phyloP scores from a whole-genome alignment of 2,329 filamentous ascomycete genomes.

The Aspergillus sp. region DNA sequence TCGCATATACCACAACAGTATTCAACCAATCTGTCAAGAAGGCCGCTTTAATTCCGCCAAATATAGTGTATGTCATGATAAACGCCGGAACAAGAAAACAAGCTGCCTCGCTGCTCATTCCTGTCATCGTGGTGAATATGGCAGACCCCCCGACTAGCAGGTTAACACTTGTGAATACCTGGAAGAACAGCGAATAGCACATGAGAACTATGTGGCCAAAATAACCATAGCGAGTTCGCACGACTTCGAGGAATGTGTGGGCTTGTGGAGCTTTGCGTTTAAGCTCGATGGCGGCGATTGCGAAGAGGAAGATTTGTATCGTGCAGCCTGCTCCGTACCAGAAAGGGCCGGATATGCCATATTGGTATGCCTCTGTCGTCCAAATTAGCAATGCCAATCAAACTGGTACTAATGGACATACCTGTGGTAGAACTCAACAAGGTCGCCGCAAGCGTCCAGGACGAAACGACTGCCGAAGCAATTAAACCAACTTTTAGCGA shows the following conservation, averaged over 20 bases:
- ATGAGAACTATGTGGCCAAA: constrained; percentile 71
- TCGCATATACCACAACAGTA: constrained; percentile 63
- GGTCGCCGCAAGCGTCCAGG: constrained; percentile 89
- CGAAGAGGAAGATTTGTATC: constrained; percentile 81
- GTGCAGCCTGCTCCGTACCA: constrained; percentile 64
- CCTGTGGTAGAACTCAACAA: constrained; percentile 56
- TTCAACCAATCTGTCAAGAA: constrained; percentile 83
- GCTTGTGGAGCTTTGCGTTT: constrained; percentile 83
- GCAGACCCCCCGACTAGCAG: constrained; percentile 75
- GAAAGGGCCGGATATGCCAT: constrained; percentile 62
- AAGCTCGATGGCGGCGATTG: constrained; percentile 81
- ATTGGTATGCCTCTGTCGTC: constrained; percentile 71
- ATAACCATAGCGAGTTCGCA: constrained; percentile 70
- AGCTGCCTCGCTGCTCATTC: constrained; percentile 69
- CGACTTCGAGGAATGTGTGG: constrained; percentile 71
- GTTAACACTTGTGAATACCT: constrained; percentile 84
- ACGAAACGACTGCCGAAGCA: constrained; percentile 81
- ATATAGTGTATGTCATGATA: constrained; percentile 71
- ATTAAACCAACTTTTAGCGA: constrained; percentile 86
- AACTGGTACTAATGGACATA: too few relatives aligned
- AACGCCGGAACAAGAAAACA: constrained; percentile 77
- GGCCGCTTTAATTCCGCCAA: constrained; percentile 74
- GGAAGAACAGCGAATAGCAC: constrained; percentile 73
- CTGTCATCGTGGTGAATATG: constrained; percentile 64
- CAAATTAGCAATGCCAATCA: too few relatives aligned